Conservation (phyloP, 108 stramenopile species). For the Cyclotella kingstonii region DNA sequence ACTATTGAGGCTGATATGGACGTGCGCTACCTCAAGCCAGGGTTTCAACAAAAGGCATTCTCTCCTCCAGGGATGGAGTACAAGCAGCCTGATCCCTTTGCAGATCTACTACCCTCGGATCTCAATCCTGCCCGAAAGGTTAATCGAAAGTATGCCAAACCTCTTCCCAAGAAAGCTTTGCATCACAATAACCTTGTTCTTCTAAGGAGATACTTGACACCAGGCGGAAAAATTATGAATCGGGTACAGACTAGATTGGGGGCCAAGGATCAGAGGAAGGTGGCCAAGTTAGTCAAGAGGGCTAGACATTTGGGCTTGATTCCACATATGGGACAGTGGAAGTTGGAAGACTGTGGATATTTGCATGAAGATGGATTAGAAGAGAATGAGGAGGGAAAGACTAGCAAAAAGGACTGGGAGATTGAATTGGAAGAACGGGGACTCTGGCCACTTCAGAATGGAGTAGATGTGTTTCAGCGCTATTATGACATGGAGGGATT, state of each 20-base stretch:
- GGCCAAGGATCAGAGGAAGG: constrained; percentile 81
- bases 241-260: constrained; percentile 73
- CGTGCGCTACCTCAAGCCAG: constrained; percentile 25
- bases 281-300: constrained; percentile 77
- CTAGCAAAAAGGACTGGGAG: constrained; percentile 31
- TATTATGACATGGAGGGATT: constrained; percentile 29
- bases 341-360: constrained; percentile 70
- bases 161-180: constrained; percentile 54
- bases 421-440: constrained; percentile 36
- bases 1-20: constrained; percentile 49
- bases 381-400: constrained; percentile 29
- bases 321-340: constrained; percentile 75
- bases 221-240: constrained; percentile 82
- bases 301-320: constrained; percentile 75
- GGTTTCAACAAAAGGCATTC: constrained; percentile 39
- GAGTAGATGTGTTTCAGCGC: constrained; percentile 20
- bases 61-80: constrained; percentile 34
- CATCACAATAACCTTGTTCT: constrained; percentile 83
- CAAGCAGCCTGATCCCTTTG: constrained; percentile 69
- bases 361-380: constrained; percentile 54
- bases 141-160: constrained; percentile 69
- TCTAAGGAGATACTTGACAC: constrained; percentile 68
- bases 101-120: constrained; percentile 72
- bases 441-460: constrained; percentile 32
- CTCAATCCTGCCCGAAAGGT: constrained; percentile 69